Base-by-base conservation (phyloP, 2,329 filamentous ascomycete species). In the Sclerotinia glacialis region DNA sequence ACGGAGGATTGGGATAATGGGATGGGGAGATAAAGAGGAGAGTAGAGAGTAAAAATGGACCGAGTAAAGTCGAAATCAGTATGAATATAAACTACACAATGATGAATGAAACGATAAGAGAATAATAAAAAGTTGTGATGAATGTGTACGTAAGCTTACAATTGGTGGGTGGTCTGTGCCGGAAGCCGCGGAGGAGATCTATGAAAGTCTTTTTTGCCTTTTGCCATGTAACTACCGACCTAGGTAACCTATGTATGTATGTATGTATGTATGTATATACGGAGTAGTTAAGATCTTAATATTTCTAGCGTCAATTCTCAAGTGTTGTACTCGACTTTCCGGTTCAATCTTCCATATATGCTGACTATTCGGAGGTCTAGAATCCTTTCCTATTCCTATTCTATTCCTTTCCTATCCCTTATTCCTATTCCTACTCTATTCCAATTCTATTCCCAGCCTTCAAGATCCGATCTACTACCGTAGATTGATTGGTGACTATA, bases 111-210 rank as follows among this genome's bases (percentile, higher is more conserved):
- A 60, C 34, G 44, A 37, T 18, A 49, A 54, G 16, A 37, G 31
- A 37, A n/a, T n/a, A n/a, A 23, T 26, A 23, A 23, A 49, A 34
- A 37, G 44, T 49, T 49, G 28, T 28, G 37, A 59, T 44, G 42
- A 31, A 34, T 47, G 18, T 26, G 14, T 3, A 40, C 37, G 37
- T 40, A 16, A 40, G 37, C 37, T 40, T 59, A 26, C 28, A 28
- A 5, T 47, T 31, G 42, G 6, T 47, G 44, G 44, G 3, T 37
- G 49, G 8, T 12, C 49, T 26, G 58, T 37, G 44, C 58, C 58
- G 58, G 58, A 60, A 60, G 58, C 44, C 31, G 44, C 58, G 58
- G 58, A 49, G 44, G 58, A 49, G 44, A n/a, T n/a, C 44, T 37
- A 26, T 49, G 28, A 60, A 47, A 60, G 44, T 21, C 28, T 7